These are phyloP conservation scores for Cetraspora pellucida DNA, from an alignment of 192 early-diverging fungal genomes.

Conservation along the genomic window DNA sequence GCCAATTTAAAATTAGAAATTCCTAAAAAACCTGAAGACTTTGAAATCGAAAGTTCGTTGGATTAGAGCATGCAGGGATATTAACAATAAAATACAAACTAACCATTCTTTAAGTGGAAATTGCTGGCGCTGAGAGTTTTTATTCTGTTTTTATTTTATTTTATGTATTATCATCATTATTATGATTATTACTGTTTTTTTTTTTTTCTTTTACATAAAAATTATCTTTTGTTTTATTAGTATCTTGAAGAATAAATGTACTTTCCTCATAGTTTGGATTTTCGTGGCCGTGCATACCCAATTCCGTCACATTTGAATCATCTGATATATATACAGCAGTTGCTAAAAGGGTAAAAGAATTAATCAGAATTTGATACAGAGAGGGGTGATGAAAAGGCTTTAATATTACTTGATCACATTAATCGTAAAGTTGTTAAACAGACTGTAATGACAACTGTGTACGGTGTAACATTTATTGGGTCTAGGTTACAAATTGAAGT, in stretches of 20 bases:
- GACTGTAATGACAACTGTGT: slow-evolving; percentile 99
- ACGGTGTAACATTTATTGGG: slow-evolving; percentile 96
- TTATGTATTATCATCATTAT: background rate
- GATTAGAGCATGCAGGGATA: slow-evolving; percentile 54
- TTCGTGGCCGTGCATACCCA: slow-evolving; percentile 96
- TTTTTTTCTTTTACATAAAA: slow-evolving; percentile 9
- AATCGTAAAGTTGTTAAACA: slow-evolving; percentile 97
- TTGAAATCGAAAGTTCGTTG: slow-evolving; percentile 61
- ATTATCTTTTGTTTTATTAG: slow-evolving; percentile 51
- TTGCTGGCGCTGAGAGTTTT: slow-evolving; percentile 78
- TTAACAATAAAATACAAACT: slow-evolving; percentile 66
- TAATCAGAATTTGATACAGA: slow-evolving; percentile 71
- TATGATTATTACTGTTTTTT: too few species aligned
- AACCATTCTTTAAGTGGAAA: slow-evolving; percentile 88
- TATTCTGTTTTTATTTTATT: background rate
- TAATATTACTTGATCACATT: slow-evolving; percentile 68
- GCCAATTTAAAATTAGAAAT: slow-evolving; percentile 45
- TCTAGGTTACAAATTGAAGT: slow-evolving; percentile 84
- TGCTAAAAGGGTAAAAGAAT: slow-evolving; percentile 68
- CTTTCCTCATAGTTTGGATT: slow-evolving; percentile 98
- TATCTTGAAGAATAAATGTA: slow-evolving; percentile 88
- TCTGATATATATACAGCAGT: slow-evolving; percentile 94
- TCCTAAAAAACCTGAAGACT: slow-evolving; percentile 64
- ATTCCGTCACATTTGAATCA: slow-evolving; percentile 96
- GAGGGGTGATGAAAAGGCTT: slow-evolving; percentile 61